Evolutionary conservation across 805 yeast species (phyloP).

Genomic region (Candida namnaoensis): DNA sequence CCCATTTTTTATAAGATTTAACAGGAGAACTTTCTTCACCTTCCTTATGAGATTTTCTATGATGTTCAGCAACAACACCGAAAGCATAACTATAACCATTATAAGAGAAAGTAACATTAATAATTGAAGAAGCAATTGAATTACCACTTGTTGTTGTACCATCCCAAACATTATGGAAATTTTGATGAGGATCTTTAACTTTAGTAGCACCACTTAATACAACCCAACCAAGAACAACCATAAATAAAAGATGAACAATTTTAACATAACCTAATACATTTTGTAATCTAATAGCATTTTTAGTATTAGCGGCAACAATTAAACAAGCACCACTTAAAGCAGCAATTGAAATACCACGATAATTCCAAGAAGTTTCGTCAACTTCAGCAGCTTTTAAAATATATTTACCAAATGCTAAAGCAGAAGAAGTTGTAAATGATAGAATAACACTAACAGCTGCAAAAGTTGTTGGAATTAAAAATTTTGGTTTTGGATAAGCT

Average conservation of each 20-base stretch:
- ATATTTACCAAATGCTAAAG: constrained; percentile 28
- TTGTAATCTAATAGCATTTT: constrained; percentile 21
- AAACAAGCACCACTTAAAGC: constrained; percentile 27
- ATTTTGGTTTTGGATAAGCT: constrained; percentile 26
- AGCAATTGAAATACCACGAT: constrained; percentile 32
- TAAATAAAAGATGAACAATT: constrained; percentile 23
- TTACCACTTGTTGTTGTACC: constrained; percentile 33
- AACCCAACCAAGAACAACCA: constrained; percentile 25
- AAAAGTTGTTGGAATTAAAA: constrained; percentile 25
- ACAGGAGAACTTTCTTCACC: constrained; percentile 26
- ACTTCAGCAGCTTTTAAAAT: constrained; percentile 24
- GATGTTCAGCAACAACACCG: constrained; percentile 22
- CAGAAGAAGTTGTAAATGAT: constrained; percentile 26
- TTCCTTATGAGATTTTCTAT: constrained; percentile 4
- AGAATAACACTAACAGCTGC: constrained; percentile 30
- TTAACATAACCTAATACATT: constrained; percentile 28
- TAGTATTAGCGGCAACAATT: constrained; percentile 19
- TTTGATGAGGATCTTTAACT: constrained; percentile 22
- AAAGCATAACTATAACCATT: constrained; percentile 32
- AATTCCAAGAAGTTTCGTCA: constrained; percentile 35
- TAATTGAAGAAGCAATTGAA: constrained; percentile 31
- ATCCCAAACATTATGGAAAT: constrained; percentile 28
- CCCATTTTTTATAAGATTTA: constrained; percentile 15
- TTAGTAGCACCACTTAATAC: constrained; percentile 27
- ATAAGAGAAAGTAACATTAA: constrained; percentile 34